phyloP scores from a whole-genome alignment of 2,329 filamentous ascomycete genomes.

The Ascochyta rabiei region DNA sequence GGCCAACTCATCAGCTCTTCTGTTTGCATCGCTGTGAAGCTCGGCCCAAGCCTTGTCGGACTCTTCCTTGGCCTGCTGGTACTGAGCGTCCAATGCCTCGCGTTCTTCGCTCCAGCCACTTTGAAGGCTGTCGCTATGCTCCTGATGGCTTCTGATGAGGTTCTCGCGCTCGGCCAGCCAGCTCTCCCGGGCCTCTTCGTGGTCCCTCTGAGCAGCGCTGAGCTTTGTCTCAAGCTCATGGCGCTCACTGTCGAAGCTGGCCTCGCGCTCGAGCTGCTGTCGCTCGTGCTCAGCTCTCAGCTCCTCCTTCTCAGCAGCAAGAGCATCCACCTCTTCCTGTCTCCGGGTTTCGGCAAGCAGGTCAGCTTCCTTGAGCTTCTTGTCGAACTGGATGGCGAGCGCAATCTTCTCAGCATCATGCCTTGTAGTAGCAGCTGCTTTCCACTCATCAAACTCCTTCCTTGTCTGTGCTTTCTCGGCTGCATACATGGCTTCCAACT shows the following conservation, averaged over 20 bases:
- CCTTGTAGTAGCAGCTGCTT: slow-evolving; percentile 42
- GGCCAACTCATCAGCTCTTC: slow-evolving; percentile 39
- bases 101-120: slow-evolving; percentile 60
- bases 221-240: slow-evolving; percentile 52
- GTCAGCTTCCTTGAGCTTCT: slow-evolving; percentile 54
- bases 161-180: slow-evolving; percentile 54
- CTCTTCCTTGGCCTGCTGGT: slow-evolving; percentile 51
- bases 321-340: slow-evolving; percentile 50
- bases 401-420: slow-evolving; percentile 49
- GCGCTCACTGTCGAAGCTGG: slow-evolving; percentile 50
- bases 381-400: slow-evolving; percentile 49
- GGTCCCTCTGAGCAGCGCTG: slow-evolving; percentile 48
- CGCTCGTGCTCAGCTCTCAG: slow-evolving; percentile 41
- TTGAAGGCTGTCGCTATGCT: slow-evolving; percentile 58
- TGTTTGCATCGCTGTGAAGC: slow-evolving; percentile 43
- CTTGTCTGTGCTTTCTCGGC: slow-evolving; percentile 43
- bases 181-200: slow-evolving; percentile 53
- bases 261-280: slow-evolving; percentile 49
- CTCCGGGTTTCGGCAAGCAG: slow-evolving; percentile 56
- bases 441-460: slow-evolving; percentile 53
- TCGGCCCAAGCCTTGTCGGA: slow-evolving; percentile 54
- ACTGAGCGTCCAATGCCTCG: slow-evolving; percentile 48
- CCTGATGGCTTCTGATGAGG: slow-evolving; percentile 50
- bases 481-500: slow-evolving; percentile 50
- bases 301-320: slow-evolving; percentile 44